phyloP scores from a whole-genome alignment of 345 rosid species.

The Sisymbrium altissimum region DNA sequence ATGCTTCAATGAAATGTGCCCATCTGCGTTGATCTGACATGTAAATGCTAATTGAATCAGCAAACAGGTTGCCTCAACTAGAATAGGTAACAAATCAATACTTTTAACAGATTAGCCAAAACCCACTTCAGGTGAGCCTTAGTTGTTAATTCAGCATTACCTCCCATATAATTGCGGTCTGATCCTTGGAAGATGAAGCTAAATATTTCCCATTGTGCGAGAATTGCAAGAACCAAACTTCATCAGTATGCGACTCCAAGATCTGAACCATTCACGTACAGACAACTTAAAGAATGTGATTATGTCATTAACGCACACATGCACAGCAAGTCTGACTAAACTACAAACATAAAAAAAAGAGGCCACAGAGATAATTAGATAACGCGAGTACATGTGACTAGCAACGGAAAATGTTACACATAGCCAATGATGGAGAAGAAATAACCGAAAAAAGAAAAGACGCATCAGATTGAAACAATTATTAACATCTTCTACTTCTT shows the following conservation, averaged over 20 bases:
- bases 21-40: slow-evolving; percentile 44
- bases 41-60: slow-evolving; percentile 15
- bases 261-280: slow-evolving; percentile 49
- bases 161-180: slow-evolving; percentile 65
- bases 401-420: not conserved
- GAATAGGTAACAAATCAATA: slow-evolving; percentile 2
- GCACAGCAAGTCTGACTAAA: slow-evolving; percentile 27
- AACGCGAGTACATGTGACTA: not conserved
- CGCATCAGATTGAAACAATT: slow-evolving; percentile 9
- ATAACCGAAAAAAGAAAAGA: slow-evolving; percentile 2
- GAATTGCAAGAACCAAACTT: slow-evolving; percentile 78
- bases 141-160: too few relatives aligned
- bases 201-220: slow-evolving; percentile 66
- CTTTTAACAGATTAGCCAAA: not conserved
- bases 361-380: slow-evolving; percentile 14
- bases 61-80: not conserved
- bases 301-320: slow-evolving; percentile 29
- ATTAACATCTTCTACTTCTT: slow-evolving; percentile 12
- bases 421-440: slow-evolving; percentile 19
- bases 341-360: slow-evolving; percentile 25
- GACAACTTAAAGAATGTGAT: slow-evolving; percentile 27
- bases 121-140: not conserved
- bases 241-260: slow-evolving; percentile 60
- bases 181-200: slow-evolving; percentile 70
- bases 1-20: slow-evolving; percentile 48